A percentile compares a stretch with the other conserved stretches of the same genome.
Conservation (phyloP, 179 eudicot genomes). For the Vitellaria paradoxa region DNA sequence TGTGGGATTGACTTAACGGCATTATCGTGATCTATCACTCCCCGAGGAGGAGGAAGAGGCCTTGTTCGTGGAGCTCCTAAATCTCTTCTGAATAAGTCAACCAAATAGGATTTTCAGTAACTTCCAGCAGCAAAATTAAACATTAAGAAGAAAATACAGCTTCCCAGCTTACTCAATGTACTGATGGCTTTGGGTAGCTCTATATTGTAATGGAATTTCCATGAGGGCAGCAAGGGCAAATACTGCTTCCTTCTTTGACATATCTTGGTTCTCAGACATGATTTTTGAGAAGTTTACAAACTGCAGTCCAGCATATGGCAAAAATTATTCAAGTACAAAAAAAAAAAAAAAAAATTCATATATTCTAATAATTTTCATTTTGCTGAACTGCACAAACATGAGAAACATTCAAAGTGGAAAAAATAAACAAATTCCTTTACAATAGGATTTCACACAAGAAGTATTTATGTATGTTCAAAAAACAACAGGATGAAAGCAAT, state of each 20-base stretch:
- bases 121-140: background rate
- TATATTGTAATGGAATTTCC: slow-evolving; percentile 85
- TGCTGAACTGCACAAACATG: background rate
- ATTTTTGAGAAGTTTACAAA: slow-evolving; percentile 82
- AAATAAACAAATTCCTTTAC: background rate
- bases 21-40: slow-evolving; percentile 60
- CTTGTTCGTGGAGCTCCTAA: slow-evolving; percentile 19
- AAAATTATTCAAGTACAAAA: background rate
- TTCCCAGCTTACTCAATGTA: slow-evolving; percentile 34
- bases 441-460: background rate
- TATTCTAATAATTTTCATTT: background rate
- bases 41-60: slow-evolving; percentile 71
- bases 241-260: slow-evolving; percentile 67
- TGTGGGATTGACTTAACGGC: slow-evolving; percentile 27
- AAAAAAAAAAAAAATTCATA: background rate
- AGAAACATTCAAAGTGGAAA: background rate
- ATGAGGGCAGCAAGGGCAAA: slow-evolving; percentile 85
- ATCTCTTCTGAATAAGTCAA: slow-evolving; percentile 26
- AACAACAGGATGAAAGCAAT: background rate
- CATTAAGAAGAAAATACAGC: background rate
- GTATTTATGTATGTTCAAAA: background rate
- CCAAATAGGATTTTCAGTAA: slow-evolving; percentile 11
- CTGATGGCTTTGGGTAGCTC: slow-evolving; percentile 57
- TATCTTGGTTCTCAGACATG: slow-evolving; percentile 56
- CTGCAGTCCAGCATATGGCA: slow-evolving; percentile 29